phyloP scores from a whole-genome alignment of 331 rosid genomes.

The Rosa hybrid region DNA sequence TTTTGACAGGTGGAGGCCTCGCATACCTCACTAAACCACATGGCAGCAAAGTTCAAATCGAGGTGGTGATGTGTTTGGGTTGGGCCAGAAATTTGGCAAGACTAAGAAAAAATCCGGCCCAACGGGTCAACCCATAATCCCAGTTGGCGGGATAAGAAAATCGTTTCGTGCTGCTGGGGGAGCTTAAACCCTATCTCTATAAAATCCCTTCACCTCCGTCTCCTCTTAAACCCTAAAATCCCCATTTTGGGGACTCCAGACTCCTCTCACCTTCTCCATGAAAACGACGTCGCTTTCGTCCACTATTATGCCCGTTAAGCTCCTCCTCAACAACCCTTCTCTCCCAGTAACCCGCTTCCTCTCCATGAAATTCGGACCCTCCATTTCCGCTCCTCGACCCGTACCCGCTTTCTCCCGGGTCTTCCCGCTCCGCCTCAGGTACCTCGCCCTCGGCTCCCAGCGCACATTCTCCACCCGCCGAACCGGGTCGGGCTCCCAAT shows the following conservation, averaged over 20 bases:
- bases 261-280: background rate
- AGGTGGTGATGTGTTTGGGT: background rate
- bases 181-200: slow-evolving; percentile 4
- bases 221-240: slow-evolving; percentile 7
- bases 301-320: slow-evolving; percentile 48
- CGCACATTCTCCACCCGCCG: slow-evolving; percentile 42
- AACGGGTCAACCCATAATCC: background rate
- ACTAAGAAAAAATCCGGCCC: too few relatives aligned
- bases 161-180: too few relatives aligned
- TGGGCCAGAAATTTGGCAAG: background rate
- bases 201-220: background rate
- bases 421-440: slow-evolving; percentile 52
- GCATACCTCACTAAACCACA: too few relatives aligned
- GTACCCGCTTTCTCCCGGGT: slow-evolving; percentile 43
- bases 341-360: slow-evolving; percentile 33
- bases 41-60: too few relatives aligned
- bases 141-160: slow-evolving; percentile 2
- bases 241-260: slow-evolving; percentile 14
- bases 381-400: slow-evolving; percentile 27
- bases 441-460: slow-evolving; percentile 21
- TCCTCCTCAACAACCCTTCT: slow-evolving; percentile 43
- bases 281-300: slow-evolving; percentile 11
- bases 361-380: slow-evolving; percentile 39
- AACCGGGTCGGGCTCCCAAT: background rate
- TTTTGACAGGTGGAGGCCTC: too few relatives aligned